Base-by-base conservation (phyloP, 1,284 basidiomycete genomes). In the Crocinoboletus sp. region DNA sequence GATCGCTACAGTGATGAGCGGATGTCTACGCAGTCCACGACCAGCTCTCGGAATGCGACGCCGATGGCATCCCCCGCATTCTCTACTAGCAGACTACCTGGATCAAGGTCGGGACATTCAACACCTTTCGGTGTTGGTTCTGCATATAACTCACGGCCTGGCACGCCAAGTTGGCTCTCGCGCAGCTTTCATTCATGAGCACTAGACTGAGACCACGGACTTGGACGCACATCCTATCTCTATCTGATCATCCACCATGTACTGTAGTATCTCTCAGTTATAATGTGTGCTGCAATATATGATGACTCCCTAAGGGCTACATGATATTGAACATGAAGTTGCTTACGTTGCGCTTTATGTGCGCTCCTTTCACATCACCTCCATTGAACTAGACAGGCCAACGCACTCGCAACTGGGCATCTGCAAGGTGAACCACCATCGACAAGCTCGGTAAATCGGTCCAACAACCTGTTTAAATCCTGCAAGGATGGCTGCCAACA, bases 401-500 rank as follows among this genome's bases (percentile, higher is more conserved):
- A 38, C 38, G 15, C 29, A 16, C 19, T 20, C n/a, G 19, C 25
- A 25, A 23, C 19, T 19, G 25, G 24, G 35, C 36, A 41, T 29
- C 19, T 23, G 19, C 23, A 12, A 9, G 13, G 9, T 13, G 19
- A 24, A 23, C 17, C 9, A 39, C 28, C 13, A 20, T n/a, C 6
- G 3, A 5, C 16, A 24, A 24, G 31, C 13, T 20, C 38, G 4
- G n/a, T 4, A 23, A 17, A 31, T 3, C 17, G 22, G 28, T 34
- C 27, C 3, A 24, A 15, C 33, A 23, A 35, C 4, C 13, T 29
- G 2, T 38, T 22, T 15, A 12, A 25, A 24, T 45, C 8, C 29
- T 50, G 34, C 46, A 46, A 59, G n/a, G 35, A 92, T 93, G 90
- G 87, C 90, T 52, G 81, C 88, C 47, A 80, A 74, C 50, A 94